Base-by-base conservation (phyloP, 306 rosid species). In the Cicer arietinum region DNA sequence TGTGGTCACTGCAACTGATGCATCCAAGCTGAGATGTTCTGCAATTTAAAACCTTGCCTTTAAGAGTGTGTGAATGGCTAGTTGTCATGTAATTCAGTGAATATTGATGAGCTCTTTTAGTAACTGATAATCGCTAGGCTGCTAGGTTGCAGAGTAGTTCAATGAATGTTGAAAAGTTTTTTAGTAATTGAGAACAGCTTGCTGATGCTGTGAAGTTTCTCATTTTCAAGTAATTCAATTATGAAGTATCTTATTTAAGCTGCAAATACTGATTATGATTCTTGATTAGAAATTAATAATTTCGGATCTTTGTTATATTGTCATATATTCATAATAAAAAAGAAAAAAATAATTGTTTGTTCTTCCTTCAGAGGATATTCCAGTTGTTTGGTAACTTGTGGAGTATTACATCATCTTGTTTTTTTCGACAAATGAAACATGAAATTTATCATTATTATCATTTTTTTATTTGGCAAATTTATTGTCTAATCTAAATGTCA, bases 101-200 rank as follows among this genome's bases (percentile, higher is more conserved):
- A 59, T 39, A 8, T 22, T 58, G 30, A 13, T 61, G 60, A 10
- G 1, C 76, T 44, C 78, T 44, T 35, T 50, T 46, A 20, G 54
- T 65, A 10, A 58, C 72, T 7, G 62, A 47, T 63, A 77, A 11
- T 68, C 18, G 51, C 62, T 57, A 69, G 35, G 69, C 58, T 69
- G 51, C 69, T 57, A 69, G 35, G 69, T 69, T 77, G 69, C 20
- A 10, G 44, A 58, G 53, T 47, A 58, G 53, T 69, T 59, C 20
- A 50, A 39, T 71, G 51, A 71, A 71, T 61, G 54, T 69, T 22
- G 57, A 8, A 18, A 42, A 61, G 37, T 70, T 78, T 22, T 40
- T 41, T 69, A 16, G 25, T 57, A 4, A 57, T 45, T 0, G 20
- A 4, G 39, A 57, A 69, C 70, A 44, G 61, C 9, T 11, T 35